Evolutionary conservation across 805 yeast species (phyloP).

Genomic region (Candida montana): DNA sequence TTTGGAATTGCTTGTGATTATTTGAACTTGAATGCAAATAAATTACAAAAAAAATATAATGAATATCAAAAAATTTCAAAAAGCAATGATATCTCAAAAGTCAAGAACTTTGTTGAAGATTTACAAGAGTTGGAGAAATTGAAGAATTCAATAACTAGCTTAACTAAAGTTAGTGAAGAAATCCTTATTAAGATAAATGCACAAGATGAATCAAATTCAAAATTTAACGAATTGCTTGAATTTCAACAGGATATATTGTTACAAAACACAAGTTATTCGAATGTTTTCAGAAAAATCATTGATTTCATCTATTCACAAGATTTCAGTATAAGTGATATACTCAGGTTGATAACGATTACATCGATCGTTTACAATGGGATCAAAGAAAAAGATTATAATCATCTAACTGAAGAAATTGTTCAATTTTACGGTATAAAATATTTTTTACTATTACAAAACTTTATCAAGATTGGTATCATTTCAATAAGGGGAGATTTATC

Average conservation of each 20-base stretch:
- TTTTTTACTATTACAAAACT: conserved; percentile 40
- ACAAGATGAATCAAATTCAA: conserved; percentile 8
- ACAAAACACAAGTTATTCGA: conserved; percentile 39
- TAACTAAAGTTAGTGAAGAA: conserved; percentile 68
- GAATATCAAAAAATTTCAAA: conserved; percentile 38
- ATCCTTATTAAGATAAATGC: conserved; percentile 42
- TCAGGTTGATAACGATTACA: conserved; percentile 53
- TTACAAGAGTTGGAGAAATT: conserved; percentile 60
- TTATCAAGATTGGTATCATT: conserved; percentile 43
- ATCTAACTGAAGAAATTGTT: conserved; percentile 48
- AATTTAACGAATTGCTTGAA: conserved; percentile 30
- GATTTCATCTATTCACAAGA: conserved; percentile 42
- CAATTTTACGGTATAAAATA: conserved; percentile 62
- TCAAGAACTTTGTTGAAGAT: conserved; percentile 66
- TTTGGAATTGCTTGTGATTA: conserved; percentile 75
- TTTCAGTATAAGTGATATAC: conserved; percentile 36
- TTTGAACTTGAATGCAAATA: conserved; percentile 65
- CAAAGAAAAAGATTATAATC: conserved; percentile 54
- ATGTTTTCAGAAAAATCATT: conserved; percentile 32
- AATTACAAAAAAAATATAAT: conserved; percentile 65
- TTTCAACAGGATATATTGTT: conserved; percentile 69
- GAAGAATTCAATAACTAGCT: conserved; percentile 66
- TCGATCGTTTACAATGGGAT: conserved; percentile 66
- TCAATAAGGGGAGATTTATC: conserved; percentile 27
- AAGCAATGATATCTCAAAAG: conserved; percentile 31